Percentiles rank a stretch among this genome's conserved stretches.
Conservation (phyloP, 768 basidiomycete genomes). For the Udeniomyces megalosporus region DNA sequence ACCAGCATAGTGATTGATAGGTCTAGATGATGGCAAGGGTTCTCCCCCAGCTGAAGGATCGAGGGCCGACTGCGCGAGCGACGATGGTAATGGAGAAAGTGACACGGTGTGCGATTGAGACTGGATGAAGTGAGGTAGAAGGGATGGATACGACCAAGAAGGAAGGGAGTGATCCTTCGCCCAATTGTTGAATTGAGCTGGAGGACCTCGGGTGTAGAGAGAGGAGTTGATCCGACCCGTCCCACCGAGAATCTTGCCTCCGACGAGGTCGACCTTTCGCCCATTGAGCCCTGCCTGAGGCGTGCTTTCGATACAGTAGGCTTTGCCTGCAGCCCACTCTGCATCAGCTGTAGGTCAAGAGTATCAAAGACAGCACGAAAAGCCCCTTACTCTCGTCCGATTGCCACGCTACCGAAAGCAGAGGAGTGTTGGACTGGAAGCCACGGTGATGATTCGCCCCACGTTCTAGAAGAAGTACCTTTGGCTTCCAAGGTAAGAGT, state of each 20-base stretch:
- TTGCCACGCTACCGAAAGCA: conserved; percentile 12
- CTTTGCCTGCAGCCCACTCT: neutral
- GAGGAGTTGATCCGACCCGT: conserved; percentile 8
- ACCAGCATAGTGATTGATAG: neutral
- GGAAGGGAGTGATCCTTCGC: conserved; percentile 3
- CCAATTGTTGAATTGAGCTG: conserved; percentile 14
- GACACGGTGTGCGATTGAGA: neutral
- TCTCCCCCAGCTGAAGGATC: neutral
- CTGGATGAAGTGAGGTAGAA: conserved; percentile 9
- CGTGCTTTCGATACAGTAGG: neutral
- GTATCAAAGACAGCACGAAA: no score
- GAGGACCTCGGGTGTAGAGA: conserved; percentile 14
- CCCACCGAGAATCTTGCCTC: conserved; percentile 15
- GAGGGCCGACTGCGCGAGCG: neutral
- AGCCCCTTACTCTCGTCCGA: conserved; percentile 7
- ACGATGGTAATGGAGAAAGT: neutral
- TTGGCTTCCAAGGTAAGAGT: conserved; percentile 1
- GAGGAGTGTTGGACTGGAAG: conserved; percentile 1
- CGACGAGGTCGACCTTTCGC: neutral
- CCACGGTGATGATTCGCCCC: neutral
- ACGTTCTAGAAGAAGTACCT: conserved; percentile 13
- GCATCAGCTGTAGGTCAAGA: neutral
- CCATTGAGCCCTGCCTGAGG: conserved; percentile 9
- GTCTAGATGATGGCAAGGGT: neutral
- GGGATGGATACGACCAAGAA: conserved; percentile 1